phyloP scores from a whole-genome alignment of 352 stramenopile genomes.

The Phytophthora cryptogea region DNA sequence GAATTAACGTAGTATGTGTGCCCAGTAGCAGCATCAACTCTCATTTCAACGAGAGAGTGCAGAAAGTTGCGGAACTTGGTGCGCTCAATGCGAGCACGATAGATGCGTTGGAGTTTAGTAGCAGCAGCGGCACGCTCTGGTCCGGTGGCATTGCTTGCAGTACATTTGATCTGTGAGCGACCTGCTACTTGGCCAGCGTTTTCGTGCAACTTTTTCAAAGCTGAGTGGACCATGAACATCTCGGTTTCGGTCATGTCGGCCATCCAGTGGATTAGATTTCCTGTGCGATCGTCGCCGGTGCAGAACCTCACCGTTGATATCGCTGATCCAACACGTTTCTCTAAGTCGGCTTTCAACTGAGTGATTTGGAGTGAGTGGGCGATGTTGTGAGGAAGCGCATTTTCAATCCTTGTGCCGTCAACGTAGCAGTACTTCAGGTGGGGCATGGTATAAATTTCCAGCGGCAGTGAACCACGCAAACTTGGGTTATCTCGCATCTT shows the following conservation, averaged over 20 bases:
- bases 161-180: slow-evolving; percentile 34
- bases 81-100: slow-evolving; percentile 63
- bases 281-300: slow-evolving; percentile 29
- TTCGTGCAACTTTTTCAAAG: slow-evolving; percentile 49
- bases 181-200: slow-evolving; percentile 12
- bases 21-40: slow-evolving; percentile 47
- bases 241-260: slow-evolving; percentile 58
- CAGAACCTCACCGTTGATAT: slow-evolving; percentile 51
- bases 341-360: slow-evolving; percentile 31
- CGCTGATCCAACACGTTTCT: slow-evolving; percentile 6
- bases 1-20: slow-evolving; percentile 66
- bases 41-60: slow-evolving; percentile 57
- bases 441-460: slow-evolving; percentile 43
- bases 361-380: slow-evolving; percentile 69
- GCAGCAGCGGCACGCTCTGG: slow-evolving; percentile 60
- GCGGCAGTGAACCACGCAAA: slow-evolving; percentile 38
- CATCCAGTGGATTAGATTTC: slow-evolving; percentile 45
- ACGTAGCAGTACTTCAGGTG: slow-evolving; percentile 69
- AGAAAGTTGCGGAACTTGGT: slow-evolving; percentile 65
- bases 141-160: slow-evolving; percentile 62
- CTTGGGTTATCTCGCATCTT: slow-evolving; percentile 63
- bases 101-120: slow-evolving; percentile 74
- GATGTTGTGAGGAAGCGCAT: slow-evolving; percentile 46
- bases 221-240: slow-evolving; percentile 57
- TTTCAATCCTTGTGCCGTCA: slow-evolving; percentile 53